Evolutionary conservation across 1,139 yeast genomes (phyloP), one percentile per base, ranked within the genome.

Genomic region (Sugiyamaella castrensis): DNA sequence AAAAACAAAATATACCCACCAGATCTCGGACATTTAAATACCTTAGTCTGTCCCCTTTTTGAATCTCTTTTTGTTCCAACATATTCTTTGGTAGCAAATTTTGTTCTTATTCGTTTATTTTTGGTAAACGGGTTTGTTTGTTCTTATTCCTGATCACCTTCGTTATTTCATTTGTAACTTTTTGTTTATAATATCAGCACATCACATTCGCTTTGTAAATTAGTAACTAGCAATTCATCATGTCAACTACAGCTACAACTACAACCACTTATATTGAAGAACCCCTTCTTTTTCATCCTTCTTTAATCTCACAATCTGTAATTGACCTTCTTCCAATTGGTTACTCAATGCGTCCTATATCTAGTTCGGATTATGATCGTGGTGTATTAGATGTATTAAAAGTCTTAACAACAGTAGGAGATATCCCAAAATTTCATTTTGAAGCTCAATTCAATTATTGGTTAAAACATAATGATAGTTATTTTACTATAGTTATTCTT

Each of bases 341-440:
- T 15, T 82, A 81, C 68, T 57, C 66, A 4, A 70, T 81, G 53
- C 73, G 87, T 48, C 73, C 75, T 40, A 62, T 80, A 37, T 62
- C 66, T 52, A 62, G 60, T 27, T 57, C 71, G 4, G 87, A 82
- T 64, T 75, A 73, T 60, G 61, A 66, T 46, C 69, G 73, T 41
- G 74, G 78, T 26, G 77, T 78, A 43, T 63, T 76, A 40, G 78
- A 78, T 47, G 79, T 79, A 0, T 69, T 81, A 47, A 64, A 66
- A 44, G 82, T 72, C 12, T 70, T 82, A 55, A 82, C 87, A 26
- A 73, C 81, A 0, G 85, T 81, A 1, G 87, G 87, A 2, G 72
- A 75, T 13, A 71, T 81, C 47, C 63, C 79, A 12, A 58, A 64
- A 48, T 65, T 59, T 24, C 61, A 66, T 47, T 82, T 79, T 60